phyloP scores from a whole-genome alignment of 1,284 basidiomycete genomes.

The Tremellales sp. region DNA sequence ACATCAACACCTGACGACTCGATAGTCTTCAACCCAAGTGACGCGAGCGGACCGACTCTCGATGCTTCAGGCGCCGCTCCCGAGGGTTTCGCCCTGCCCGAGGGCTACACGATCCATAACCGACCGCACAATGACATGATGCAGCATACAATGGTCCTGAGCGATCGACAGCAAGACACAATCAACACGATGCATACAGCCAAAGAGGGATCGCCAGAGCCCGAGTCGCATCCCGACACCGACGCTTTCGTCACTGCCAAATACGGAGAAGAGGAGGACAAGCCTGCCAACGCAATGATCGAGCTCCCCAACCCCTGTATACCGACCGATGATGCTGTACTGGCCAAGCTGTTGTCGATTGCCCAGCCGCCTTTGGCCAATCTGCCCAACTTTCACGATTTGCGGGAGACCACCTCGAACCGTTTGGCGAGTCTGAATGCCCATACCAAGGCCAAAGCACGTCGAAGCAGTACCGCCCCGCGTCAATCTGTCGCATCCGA shows the following conservation, averaged over 20 bases:
- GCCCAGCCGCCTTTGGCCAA: conserved; percentile 57
- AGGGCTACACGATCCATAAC: conserved; percentile 46
- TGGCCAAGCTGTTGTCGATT: conserved; percentile 61
- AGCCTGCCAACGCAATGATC: background rate
- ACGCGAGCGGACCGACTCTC: background rate
- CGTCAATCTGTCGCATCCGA: conserved; percentile 31
- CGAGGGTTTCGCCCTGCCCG: conserved; percentile 36
- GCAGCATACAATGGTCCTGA: conserved; percentile 8
- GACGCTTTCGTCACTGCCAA: conserved; percentile 23
- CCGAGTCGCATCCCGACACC: conserved; percentile 1
- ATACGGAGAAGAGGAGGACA: background rate
- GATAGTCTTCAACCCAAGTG: background rate
- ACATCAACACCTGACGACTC: background rate
- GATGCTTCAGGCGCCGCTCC: conserved; percentile 9
- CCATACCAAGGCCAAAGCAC: conserved; percentile 47
- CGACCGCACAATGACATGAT: conserved; percentile 16
- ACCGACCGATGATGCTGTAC: conserved; percentile 68
- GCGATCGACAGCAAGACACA: conserved; percentile 3
- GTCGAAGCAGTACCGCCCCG: conserved; percentile 37
- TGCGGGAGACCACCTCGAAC: conserved; percentile 55
- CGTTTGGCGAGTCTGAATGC: conserved; percentile 61
- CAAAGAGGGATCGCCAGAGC: conserved; percentile 8
- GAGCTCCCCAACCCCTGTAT: conserved; percentile 74
- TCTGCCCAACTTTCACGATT: conserved; percentile 63
- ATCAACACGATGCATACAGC: conserved; percentile 16